Percentiles rank a stretch among this genome's conserved stretches.
These are phyloP conservation scores for Cryoendolithus antarcticus DNA, from an alignment of 2,329 filamentous ascomycete genomes.

Conservation along the genomic window DNA sequence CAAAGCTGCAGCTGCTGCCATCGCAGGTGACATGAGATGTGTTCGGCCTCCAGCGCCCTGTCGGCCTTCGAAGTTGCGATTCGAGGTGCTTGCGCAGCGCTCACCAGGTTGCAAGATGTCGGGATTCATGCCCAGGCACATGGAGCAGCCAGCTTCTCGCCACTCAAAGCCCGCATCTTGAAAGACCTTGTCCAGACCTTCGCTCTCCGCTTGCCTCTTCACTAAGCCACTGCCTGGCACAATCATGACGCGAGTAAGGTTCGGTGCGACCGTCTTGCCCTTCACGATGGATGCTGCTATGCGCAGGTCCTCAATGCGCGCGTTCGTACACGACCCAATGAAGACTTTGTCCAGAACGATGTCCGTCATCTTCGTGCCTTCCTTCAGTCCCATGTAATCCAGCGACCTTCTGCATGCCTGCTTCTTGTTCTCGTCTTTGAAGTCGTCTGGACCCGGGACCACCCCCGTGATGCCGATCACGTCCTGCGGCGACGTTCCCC, in stretches of 20 bases:
- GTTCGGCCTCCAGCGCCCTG: conserved; percentile 87
- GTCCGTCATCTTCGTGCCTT: conserved; percentile 86
- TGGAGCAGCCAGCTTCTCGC: conserved; percentile 95
- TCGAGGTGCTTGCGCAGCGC: conserved; percentile 88
- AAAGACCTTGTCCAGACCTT: conserved; percentile 91
- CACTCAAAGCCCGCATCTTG: conserved; percentile 87
- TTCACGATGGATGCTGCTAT: conserved; percentile 76
- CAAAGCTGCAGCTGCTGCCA: conserved; percentile 85
- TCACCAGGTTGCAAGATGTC: conserved; percentile 89
- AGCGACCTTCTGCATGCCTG: conserved; percentile 66
- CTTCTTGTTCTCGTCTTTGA: conserved; percentile 69
- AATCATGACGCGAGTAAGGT: conserved; percentile 89
- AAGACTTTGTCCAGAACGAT: conserved; percentile 90
- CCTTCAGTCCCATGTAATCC: conserved; percentile 87
- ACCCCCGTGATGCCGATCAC: conserved; percentile 84
- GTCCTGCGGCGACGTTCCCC: conserved; percentile 94
- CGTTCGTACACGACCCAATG: conserved; percentile 96
- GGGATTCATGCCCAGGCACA: conserved; percentile 99
- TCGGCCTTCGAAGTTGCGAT: conserved; percentile 94
- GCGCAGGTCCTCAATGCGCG: conserved; percentile 87
- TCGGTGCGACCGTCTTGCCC: conserved; percentile 73
- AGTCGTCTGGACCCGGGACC: conserved; percentile 85
- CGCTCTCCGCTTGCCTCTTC: conserved; percentile 79
- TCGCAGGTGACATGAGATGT: conserved; percentile 92
- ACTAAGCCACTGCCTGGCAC: conserved; percentile 92